These are phyloP conservation scores for Amaranthus tricolor DNA, from an alignment of 179 eudicot species.

Conservation along the genomic window DNA sequence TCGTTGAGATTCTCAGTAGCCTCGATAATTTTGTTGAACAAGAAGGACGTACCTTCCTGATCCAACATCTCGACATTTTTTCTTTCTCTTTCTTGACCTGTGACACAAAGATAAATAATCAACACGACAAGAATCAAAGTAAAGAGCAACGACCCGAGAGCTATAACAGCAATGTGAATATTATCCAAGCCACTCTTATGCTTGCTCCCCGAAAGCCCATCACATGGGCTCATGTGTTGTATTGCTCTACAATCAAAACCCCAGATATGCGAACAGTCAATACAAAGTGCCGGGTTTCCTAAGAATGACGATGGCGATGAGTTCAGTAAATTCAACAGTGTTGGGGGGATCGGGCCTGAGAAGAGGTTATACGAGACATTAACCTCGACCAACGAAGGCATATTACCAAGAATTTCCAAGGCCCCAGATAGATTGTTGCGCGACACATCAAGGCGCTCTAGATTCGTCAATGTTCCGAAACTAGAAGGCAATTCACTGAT, in stretches of 20 bases:
- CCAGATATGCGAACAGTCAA: slow-evolving; percentile 28
- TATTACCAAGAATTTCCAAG: slow-evolving; percentile 35
- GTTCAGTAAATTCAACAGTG: slow-evolving; percentile 33
- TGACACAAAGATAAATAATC: slow-evolving; percentile 27
- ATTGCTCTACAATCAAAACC: slow-evolving; percentile 27
- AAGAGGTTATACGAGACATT: slow-evolving; percentile 57
- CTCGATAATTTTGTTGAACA: slow-evolving; percentile 52
- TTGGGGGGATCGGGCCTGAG: slow-evolving; percentile 49
- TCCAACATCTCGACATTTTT: slow-evolving; percentile 33
- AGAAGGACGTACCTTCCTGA: slow-evolving; percentile 50
- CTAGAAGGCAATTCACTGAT: slow-evolving; percentile 47
- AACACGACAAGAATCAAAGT: slow-evolving; percentile 32
- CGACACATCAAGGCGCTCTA: slow-evolving; percentile 53
- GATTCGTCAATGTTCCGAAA: slow-evolving; percentile 39
- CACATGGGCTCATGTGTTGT: slow-evolving; percentile 37
- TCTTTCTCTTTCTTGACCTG: slow-evolving; percentile 18
- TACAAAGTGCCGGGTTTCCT: slow-evolving; percentile 62
- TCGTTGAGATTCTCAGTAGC: slow-evolving; percentile 63
- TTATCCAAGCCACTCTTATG: slow-evolving; percentile 20
- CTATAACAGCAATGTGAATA: slow-evolving; percentile 40
- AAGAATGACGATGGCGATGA: slow-evolving; percentile 48
- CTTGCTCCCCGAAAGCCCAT: slow-evolving; percentile 9
- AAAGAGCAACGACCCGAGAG: slow-evolving; percentile 38
- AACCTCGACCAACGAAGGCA: slow-evolving; percentile 37
- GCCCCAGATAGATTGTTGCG: slow-evolving; percentile 53